Conservation (phyloP, 441 rosid species). For the Erysimum pusillum region DNA sequence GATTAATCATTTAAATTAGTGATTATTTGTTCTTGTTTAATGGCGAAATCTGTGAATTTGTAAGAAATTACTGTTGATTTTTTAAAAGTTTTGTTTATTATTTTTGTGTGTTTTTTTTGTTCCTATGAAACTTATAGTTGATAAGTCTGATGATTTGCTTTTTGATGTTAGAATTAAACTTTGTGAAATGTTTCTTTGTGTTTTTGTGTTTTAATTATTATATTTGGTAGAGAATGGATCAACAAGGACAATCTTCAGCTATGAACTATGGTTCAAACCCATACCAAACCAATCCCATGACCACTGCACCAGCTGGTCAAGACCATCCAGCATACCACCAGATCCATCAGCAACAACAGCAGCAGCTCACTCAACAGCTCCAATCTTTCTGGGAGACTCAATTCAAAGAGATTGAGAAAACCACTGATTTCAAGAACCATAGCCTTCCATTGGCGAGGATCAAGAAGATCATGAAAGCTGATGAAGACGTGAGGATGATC, state of each 20-base stretch:
- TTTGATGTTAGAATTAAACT: constrained; percentile 6
- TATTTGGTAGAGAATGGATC: constrained; percentile 65
- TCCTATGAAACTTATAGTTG: not conserved
- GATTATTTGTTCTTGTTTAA: too few relatives aligned
- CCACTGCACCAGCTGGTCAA: constrained; percentile 55
- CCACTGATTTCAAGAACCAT: constrained; percentile 78
- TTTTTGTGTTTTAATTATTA: not conserved
- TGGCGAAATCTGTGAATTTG: too few relatives aligned
- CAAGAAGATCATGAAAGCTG: constrained; percentile 93
- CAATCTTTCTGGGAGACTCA: constrained; percentile 77
- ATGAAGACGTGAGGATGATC: constrained; percentile 85
- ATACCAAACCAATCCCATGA: constrained; percentile 69
- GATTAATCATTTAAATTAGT: too few relatives aligned
- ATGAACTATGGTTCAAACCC: constrained; percentile 68
- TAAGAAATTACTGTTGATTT: not conserved
- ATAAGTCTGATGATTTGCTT: too few relatives aligned
- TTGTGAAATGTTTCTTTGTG: not conserved
- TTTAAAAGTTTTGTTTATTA: too few relatives aligned
- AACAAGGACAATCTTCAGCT: constrained; percentile 76
- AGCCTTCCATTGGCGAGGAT: constrained; percentile 86
- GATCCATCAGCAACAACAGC: constrained; percentile 84
- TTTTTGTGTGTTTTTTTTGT: too few relatives aligned
- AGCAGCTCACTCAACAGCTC: constrained; percentile 77
- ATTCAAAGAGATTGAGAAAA: constrained; percentile 72
- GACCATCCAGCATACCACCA: constrained; percentile 76